These are phyloP conservation scores for Populus pruinosa DNA, from an alignment of 345 rosid genomes.

Conservation along the genomic window DNA sequence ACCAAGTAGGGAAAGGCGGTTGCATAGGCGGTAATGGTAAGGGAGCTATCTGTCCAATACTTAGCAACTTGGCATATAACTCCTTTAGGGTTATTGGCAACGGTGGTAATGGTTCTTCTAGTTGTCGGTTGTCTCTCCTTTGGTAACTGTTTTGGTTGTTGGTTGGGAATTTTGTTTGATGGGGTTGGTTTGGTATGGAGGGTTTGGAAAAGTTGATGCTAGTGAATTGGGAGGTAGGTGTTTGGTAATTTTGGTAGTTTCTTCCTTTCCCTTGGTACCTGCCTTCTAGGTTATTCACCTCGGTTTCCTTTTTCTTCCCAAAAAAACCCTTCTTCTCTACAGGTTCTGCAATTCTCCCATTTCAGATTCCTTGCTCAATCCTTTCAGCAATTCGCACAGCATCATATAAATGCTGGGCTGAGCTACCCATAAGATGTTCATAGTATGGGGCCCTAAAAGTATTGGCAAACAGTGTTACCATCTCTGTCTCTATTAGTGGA, in stretches of 20 bases:
- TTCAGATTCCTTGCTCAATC: background rate
- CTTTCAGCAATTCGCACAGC: background rate
- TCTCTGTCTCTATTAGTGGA: too few relatives aligned
- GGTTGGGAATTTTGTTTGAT: too few relatives aligned
- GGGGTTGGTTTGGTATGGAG: too few relatives aligned
- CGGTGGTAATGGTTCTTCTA: too few relatives aligned
- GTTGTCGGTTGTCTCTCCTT: too few relatives aligned
- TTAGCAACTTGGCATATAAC: too few relatives aligned
- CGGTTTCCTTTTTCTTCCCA: background rate
- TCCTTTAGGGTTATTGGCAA: too few relatives aligned
- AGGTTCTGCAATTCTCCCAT: background rate
- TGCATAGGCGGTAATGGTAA: too few relatives aligned
- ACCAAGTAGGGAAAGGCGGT: background rate
- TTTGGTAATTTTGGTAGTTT: too few relatives aligned
- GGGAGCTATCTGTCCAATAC: too few relatives aligned
- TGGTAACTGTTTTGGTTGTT: too few relatives aligned
- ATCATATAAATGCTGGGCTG: background rate
- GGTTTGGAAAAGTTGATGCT: background rate
- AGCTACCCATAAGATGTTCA: background rate
- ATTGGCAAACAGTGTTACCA: background rate
- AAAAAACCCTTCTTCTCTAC: background rate
- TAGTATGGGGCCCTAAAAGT: background rate
- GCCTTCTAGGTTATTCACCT: background rate
- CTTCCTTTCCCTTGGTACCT: fast-evolving
- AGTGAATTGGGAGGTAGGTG: too few relatives aligned